phyloP scores from a whole-genome alignment of 1,139 yeast genomes.

The Debaryomycetaceae sp. region DNA sequence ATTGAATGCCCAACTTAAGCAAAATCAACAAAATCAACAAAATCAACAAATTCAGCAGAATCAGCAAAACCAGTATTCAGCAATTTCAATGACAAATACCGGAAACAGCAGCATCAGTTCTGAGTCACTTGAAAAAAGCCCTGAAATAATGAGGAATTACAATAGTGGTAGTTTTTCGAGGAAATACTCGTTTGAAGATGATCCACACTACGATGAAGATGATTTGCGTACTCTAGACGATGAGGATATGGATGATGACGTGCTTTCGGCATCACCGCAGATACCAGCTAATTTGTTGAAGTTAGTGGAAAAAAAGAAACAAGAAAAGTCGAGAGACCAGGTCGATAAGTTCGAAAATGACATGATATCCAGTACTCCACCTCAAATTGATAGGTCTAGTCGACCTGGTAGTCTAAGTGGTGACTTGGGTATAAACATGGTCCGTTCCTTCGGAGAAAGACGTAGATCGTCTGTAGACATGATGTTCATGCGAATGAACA shows the following conservation, averaged over 20 bases:
- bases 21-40: constrained; percentile 6
- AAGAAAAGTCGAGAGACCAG: constrained; percentile 18
- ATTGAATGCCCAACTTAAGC: constrained; percentile 15
- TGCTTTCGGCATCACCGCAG: constrained; percentile 63
- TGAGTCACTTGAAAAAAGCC: constrained; percentile 5
- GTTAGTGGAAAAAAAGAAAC: constrained; percentile 53
- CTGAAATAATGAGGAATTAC: constrained; percentile 9
- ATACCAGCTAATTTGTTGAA: constrained; percentile 59
- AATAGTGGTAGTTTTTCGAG: not conserved
- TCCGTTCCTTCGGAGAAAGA: constrained; percentile 23
- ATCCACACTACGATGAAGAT: constrained; percentile 8
- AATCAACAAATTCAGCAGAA: constrained; percentile 6
- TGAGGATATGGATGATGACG: constrained; percentile 48
- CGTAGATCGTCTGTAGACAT: constrained; percentile 37
- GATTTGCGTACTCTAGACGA: constrained; percentile 34
- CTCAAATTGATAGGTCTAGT: constrained; percentile 18
- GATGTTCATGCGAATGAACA: constrained; percentile 18
- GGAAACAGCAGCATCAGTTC: constrained; percentile 2
- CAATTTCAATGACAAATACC: no score
- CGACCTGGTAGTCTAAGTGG: constrained; percentile 25
- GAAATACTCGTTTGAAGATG: constrained; percentile 13
- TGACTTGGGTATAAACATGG: constrained; percentile 18
- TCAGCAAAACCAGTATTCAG: constrained; percentile 6
- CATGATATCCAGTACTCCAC: constrained; percentile 36
- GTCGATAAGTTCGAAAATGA: constrained; percentile 17